Percentiles rank a stretch among this genome's conserved stretches.
Conservation (phyloP, 139 green algal species). For the Volvox africanus region DNA sequence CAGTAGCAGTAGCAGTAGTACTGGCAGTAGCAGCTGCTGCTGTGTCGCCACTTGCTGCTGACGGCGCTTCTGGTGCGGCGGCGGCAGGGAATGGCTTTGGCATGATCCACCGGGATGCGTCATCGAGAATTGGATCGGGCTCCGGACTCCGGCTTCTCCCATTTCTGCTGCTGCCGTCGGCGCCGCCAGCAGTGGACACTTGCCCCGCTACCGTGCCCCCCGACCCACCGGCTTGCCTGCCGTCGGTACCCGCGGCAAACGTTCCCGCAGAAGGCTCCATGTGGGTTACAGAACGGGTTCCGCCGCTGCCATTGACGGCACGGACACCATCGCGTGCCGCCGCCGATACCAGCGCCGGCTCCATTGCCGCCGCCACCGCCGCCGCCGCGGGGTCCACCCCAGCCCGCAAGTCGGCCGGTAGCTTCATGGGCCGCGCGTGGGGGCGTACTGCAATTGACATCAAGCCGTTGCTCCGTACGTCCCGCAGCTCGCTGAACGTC, state of each 20-base stretch:
- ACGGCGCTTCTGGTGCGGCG: not conserved
- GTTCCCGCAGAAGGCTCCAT: not conserved
- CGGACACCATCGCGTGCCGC: not conserved
- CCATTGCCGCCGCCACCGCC: not conserved
- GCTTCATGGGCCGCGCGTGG: not conserved
- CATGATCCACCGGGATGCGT: slow-evolving; percentile 23
- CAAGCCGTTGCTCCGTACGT: not conserved
- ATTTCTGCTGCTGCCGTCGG: not conserved
- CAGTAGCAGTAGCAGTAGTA: not conserved
- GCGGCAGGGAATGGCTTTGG: not conserved
- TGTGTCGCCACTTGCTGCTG: not conserved
- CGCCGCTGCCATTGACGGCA: not conserved
- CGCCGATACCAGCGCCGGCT: not conserved
- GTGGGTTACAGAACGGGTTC: not conserved
- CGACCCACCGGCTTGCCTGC: not conserved
- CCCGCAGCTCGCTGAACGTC: not conserved
- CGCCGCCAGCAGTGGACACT: no score
- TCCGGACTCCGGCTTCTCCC: not conserved
- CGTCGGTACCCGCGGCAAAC: no score
- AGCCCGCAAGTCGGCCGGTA: not conserved
- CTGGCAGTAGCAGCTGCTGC: not conserved
- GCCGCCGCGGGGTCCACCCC: not conserved
- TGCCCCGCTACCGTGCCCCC: not conserved
- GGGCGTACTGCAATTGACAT: not conserved
- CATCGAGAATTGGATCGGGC: not conserved